Base-by-base conservation (phyloP, 129 eudicot genomes). In the Gnaphalium uliginosum region DNA sequence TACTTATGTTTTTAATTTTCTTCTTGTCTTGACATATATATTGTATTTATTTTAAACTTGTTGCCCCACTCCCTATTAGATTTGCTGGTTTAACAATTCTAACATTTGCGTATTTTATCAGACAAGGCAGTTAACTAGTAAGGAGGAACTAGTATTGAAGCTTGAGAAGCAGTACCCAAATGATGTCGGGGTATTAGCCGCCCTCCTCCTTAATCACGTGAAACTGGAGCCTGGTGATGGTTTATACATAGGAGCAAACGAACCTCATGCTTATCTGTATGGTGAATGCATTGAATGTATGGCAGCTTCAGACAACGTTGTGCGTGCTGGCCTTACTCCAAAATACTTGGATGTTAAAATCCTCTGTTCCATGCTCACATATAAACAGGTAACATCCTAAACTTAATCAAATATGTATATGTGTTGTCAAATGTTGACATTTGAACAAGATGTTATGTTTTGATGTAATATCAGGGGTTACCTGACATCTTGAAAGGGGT, bases 261-360 rank as follows among this genome's bases (percentile, higher is more conserved):
- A 94, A 78, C 97, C 91, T 22, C 99, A 94, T 21, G 99, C 99
- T 0, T 94, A 94, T 53, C 25, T 94, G 15, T 82, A 66, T 13
- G 99, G 99, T 22, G 99, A 94, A 51, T 94, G 96, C 56, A 41
- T 94, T 0, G 99, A 94, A 74, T 94, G 99, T 79, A 94, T 94
- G 99, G 99, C 99, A 30, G 87, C 97, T 25, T 94, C 99, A 41
- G 99, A 94, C 70, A 91, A 94, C 68, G 99, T 94, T 9, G 96
- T 94, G 26, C 97, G 99, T 15, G 99, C 99, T 26, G 99, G 99
- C 57, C 97, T 94, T 32, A 94, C 99, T 69, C 92, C 97, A 2
- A 94, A 94, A 79, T 35, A 85, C 53, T 78, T 93, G 23, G 99
- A 94, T 83, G 97, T 91, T 57, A 75, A 82, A 68, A 89, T 78